A percentile compares a stretch with the other conserved stretches of the same genome.
Evolutionary conservation across 2,329 filamentous ascomycete species (phyloP).

Genomic region (Coniochaeta prunicola): DNA sequence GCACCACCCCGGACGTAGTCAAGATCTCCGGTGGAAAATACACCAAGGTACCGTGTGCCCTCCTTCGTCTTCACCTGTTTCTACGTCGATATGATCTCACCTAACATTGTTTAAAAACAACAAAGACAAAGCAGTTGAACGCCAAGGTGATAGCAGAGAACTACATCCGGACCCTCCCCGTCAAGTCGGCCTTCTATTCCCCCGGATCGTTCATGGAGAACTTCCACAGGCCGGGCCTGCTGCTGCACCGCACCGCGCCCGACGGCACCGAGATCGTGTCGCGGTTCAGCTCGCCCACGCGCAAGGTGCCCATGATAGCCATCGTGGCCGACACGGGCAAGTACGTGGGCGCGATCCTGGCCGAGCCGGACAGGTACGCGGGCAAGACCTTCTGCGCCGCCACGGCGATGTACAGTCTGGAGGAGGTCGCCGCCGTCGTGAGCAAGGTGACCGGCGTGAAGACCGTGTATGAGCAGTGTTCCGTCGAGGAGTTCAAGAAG

Average conservation of each 20-base stretch:
- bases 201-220: conserved; percentile 51
- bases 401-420: conserved; percentile 15
- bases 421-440: conserved; percentile 22
- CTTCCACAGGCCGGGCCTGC: conserved; percentile 16
- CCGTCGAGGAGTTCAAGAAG: conserved; percentile 7
- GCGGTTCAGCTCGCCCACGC: conserved; percentile 22
- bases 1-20: conserved; percentile 32
- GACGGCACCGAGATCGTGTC: conserved; percentile 15
- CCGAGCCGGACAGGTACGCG: conserved; percentile 11
- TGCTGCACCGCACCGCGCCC: conserved; percentile 17
- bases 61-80: not conserved
- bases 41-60: conserved; percentile 19
- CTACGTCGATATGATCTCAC: not conserved
- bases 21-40: conserved; percentile 30
- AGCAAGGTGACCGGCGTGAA: conserved; percentile 24
- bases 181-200: conserved; percentile 44
- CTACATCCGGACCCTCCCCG: conserved; percentile 43
- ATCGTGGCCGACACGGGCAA: conserved; percentile 31
- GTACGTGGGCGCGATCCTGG: conserved; percentile 23
- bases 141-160: conserved; percentile 46
- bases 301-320: conserved; percentile 30
- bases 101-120: not conserved
- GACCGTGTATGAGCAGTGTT: conserved; percentile 8
- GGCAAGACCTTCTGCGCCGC: conserved; percentile 12
- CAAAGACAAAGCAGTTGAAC: conserved; percentile 36